Conservation (phyloP, 345 rosid species). For the Tarenaya hassleriana region DNA sequence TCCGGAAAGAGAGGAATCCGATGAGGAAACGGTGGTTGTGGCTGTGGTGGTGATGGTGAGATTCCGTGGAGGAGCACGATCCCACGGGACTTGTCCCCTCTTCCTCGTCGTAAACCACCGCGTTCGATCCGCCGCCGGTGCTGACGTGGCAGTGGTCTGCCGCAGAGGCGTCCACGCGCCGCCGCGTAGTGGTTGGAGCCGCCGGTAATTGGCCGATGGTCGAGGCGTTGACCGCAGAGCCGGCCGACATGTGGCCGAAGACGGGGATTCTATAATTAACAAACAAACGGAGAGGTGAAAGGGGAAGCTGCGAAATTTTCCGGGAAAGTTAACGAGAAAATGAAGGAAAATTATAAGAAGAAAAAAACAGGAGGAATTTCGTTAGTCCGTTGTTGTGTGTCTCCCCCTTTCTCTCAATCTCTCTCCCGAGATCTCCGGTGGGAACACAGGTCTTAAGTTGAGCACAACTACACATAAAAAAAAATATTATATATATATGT, state of each 20-base stretch:
- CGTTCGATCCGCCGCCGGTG: constrained; percentile 15
- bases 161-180: constrained; percentile 70
- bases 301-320: neutral
- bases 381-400: too few relatives aligned
- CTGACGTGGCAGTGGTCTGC: too few relatives aligned
- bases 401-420: neutral
- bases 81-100: constrained; percentile 27
- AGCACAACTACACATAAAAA: too few relatives aligned
- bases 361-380: too few relatives aligned
- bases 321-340: neutral
- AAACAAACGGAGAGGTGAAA: neutral
- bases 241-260: constrained; percentile 48
- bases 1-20: constrained; percentile 21
- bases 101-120: constrained; percentile 32
- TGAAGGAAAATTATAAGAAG: neutral
- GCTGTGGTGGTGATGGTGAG: constrained; percentile 12
- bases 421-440: neutral
- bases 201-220: constrained; percentile 44
- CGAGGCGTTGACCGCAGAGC: constrained; percentile 38
- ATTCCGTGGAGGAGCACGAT: constrained; percentile 23
- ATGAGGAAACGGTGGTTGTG: constrained; percentile 5
- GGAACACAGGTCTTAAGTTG: too few relatives aligned
- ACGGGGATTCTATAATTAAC: neutral
- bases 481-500: too few relatives aligned
- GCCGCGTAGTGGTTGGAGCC: constrained; percentile 52